Evolutionary conservation across 2,329 filamentous ascomycete species (phyloP), one percentile per base, ranked within the genome.

Genomic region (Penicillium expansum): DNA sequence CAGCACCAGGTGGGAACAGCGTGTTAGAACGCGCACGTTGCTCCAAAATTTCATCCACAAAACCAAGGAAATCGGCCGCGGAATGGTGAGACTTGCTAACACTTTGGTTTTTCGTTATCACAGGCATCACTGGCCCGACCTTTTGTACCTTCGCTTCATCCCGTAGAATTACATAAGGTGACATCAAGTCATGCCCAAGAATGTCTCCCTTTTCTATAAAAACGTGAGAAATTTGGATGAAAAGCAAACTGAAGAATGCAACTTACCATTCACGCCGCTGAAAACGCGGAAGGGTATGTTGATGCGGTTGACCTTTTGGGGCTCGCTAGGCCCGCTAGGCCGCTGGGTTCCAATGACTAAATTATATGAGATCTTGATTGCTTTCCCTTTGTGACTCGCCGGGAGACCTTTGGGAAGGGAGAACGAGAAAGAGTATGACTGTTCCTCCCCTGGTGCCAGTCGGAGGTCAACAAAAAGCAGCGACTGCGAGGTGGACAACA

Each of bases 401-500:
- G 94, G 94, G n/a, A 99, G 77, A 0, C 93, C 93, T 68, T 86
- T 87, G 0, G 94, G 94, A 52, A 99, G 77, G 43, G 84, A 88
- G 72, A 97, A 97, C 1, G 86, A 84, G 72, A 97, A 99, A 48
- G 89, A 90, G 68, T 89, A 99, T 47, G 87, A 89, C 65, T 85
- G 88, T 73, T 91, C 95, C 75, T 99, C 92, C 1, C 93, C 94
- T 0, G 94, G 92, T 7, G 84, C 87, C 22, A 99, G 82, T 66
- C 89, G 86, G 55, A 99, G 79, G 73, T 99, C 92, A 52, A 99
- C 94, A 72, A 99, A 99, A 13, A 99, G 78, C 59, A 99, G 91
- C 2, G 92, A 96, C 75, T 97, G 94, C 1, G 93, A 92, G 5
- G 93, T 97, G 16, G 91, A 94, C n/a, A 99, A 81, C 45, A 99